These are phyloP conservation scores for Sugiyamaella neomexicana DNA, from an alignment of 1,139 yeast genomes.

Conservation along the genomic window DNA sequence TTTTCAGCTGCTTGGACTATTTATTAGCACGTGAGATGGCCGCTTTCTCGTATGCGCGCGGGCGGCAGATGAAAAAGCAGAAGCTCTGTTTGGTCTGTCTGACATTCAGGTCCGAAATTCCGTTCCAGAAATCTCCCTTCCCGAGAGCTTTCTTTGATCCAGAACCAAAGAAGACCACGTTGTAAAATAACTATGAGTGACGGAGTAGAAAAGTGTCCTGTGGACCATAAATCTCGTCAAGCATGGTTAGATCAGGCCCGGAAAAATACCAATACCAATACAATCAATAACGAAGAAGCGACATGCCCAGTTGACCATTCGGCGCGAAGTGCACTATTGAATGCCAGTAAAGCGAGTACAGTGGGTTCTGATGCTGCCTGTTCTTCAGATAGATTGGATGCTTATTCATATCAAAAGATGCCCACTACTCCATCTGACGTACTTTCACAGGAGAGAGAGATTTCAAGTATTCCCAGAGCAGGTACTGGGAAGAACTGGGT, in stretches of 20 bases:
- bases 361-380: conserved; percentile 26
- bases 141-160: not conserved
- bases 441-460: conserved; percentile 57
- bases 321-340: conserved; percentile 52
- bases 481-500: conserved; percentile 68
- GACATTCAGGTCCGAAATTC: not conserved
- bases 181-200: not conserved
- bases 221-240: conserved; percentile 37
- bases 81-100: not conserved
- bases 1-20: not conserved
- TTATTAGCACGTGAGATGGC: not conserved
- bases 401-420: conserved; percentile 29
- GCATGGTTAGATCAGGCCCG: conserved; percentile 30
- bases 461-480: conserved; percentile 84
- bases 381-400: conserved; percentile 37
- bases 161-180: not conserved
- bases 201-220: conserved; percentile 35
- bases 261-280: conserved; percentile 9
- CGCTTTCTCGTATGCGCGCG: too few species aligned
- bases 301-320: conserved; percentile 69
- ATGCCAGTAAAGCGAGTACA: conserved; percentile 25
- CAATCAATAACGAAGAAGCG: conserved; percentile 13
- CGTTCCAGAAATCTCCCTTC: not conserved
- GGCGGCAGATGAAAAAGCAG: not conserved
- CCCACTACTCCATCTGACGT: conserved; percentile 37